Percentiles rank a stretch among this genome's conserved stretches.
These are phyloP conservation scores for Hymenotorrendiella dingleyae DNA, from an alignment of 2,329 filamentous ascomycete genomes.

Conservation along the genomic window DNA sequence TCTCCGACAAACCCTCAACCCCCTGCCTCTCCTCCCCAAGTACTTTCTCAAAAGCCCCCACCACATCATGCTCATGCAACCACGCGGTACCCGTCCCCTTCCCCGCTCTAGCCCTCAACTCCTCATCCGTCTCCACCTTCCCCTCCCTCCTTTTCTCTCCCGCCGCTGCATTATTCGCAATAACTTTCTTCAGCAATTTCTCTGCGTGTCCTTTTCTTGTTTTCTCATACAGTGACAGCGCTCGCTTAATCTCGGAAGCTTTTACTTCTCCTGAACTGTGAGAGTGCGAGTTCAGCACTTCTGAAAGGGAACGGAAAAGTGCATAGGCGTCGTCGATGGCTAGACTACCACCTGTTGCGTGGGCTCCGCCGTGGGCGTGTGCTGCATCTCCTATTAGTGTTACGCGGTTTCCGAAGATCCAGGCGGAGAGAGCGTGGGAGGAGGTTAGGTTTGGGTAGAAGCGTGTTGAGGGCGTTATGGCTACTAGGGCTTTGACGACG, in stretches of 20 bases:
- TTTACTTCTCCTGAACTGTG: conserved; percentile 13
- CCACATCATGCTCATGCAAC: conserved; percentile 28
- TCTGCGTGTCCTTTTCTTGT: conserved; percentile 33
- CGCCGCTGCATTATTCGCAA: conserved; percentile 9
- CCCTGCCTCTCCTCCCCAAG: neutral
- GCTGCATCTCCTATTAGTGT: conserved; percentile 35
- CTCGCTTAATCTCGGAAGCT: conserved; percentile 13
- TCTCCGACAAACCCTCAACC: neutral
- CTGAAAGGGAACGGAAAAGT: conserved; percentile 21
- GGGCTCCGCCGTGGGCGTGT: conserved; percentile 34
- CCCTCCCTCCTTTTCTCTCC: conserved; percentile 9
- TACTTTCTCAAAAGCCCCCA: conserved; percentile 18
- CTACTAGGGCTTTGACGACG: conserved; percentile 30
- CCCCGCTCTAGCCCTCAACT: conserved; percentile 38
- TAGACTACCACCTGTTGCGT: conserved; percentile 34
- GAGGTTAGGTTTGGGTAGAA: conserved; percentile 33
- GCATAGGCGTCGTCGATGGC: conserved; percentile 36
- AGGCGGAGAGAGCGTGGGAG: conserved; percentile 26
- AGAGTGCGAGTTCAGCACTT: conserved; percentile 12
- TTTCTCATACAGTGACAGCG: conserved; percentile 31
- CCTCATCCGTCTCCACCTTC: conserved; percentile 20
- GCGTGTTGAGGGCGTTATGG: conserved; percentile 28
- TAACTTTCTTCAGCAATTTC: conserved; percentile 20
- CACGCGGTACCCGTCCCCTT: conserved; percentile 43
- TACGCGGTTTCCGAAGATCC: conserved; percentile 28